Base-by-base conservation (phyloP, 805 yeast genomes). In the Zygosaccharomyces lentus region DNA sequence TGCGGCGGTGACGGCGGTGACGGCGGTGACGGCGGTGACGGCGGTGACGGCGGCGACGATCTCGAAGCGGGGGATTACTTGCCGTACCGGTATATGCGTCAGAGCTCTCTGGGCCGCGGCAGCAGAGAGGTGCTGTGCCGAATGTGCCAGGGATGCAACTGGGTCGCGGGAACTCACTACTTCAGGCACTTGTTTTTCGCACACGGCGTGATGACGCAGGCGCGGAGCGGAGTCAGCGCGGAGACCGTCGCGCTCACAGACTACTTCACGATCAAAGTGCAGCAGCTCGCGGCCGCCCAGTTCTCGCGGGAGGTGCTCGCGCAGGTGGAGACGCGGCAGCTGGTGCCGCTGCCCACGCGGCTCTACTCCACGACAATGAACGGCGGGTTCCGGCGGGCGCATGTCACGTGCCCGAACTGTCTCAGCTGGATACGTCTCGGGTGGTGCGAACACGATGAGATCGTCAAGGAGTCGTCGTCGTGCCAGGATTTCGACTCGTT, bases 81-180 rank as follows among this genome's bases (percentile, higher is more conserved):
- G 21, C 21, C 21, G n/a, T 49, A 45, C 35, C 48, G 45, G 19
- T 55, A 41, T 35, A 40, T 29, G 37, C 52, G 56, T 36, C 38
- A 15, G 24, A 34, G 36, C n/a, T n/a, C n/a, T n/a, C n/a, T n/a
- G 19, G 41, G 35, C 6, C 46, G 32, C 17, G 39, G 31, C 15
- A 31, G 31, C 15, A 53, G 46, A 17, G 55, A 57, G 24, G 34
- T 53, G 3, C 21, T 58, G 42, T 57, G 61, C 27, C 36, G 60
- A 29, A 48, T 50, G 26, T 58, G 62, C 37, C 49, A 52, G 30
- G 61, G 59, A 5, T 46, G 46, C 9, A 56, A 56, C 37, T 58
- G 62, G 62, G 38, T 58, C 2, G 16, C 29, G 7, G 38, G 38
- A 12, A 15, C 23, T 4, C 19, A 23, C 13, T 53, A 46, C 16